Percentiles rank a stretch among this genome's conserved stretches.
Conservation (phyloP, 192 early-diverging fungal genomes). For the Glomus cerebriforme region DNA sequence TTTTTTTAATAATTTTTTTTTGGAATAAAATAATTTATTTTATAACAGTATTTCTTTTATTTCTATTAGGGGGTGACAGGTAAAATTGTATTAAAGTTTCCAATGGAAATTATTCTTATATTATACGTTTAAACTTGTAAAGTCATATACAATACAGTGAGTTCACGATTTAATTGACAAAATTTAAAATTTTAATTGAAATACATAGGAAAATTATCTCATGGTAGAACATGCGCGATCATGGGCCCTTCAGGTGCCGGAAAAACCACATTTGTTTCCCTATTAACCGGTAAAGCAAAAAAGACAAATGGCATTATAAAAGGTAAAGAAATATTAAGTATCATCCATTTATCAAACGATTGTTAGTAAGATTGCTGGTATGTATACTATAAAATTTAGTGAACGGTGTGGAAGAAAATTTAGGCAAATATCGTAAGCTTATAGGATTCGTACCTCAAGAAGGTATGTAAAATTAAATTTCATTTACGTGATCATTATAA, state of each 20-base stretch:
- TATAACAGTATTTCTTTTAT: neutral
- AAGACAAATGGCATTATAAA: constrained; percentile 53
- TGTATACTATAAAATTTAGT: constrained; percentile 26
- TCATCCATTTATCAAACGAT: neutral
- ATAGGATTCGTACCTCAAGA: constrained; percentile 79
- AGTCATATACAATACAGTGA: no score
- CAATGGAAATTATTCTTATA: no score
- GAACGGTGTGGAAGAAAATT: constrained; percentile 59
- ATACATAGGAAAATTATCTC: constrained; percentile 33
- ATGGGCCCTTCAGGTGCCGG: constrained; percentile 62
- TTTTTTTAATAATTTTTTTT: neutral
- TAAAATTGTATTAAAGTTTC: no score
- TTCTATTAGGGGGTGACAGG: constrained; percentile 55
- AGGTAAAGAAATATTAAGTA: neutral
- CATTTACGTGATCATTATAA: neutral
- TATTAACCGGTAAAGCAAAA: constrained; percentile 64
- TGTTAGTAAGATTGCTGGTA: neutral
- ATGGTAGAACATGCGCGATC: constrained; percentile 60
- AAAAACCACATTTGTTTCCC: constrained; percentile 63
- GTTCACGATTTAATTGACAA: no score
- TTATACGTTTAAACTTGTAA: no score
- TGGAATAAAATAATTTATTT: neutral
- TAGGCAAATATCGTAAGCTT: constrained; percentile 63
- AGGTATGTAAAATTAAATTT: neutral
- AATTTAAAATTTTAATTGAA: no score